Evolutionary conservation across 1,284 basidiomycete genomes (phyloP).

Genomic region (Grifola frondosa): DNA sequence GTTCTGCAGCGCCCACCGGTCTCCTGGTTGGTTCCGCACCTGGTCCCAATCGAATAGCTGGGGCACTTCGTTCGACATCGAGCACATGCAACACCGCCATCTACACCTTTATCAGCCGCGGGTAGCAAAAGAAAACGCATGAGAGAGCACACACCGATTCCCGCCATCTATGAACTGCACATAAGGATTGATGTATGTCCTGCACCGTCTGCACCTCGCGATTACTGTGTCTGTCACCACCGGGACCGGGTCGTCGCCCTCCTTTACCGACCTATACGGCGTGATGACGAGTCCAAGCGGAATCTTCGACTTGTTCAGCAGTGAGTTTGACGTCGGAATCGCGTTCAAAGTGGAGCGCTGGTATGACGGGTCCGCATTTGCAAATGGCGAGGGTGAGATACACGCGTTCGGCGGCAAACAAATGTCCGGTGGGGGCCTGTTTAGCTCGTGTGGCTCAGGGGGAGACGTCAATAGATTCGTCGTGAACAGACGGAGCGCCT

Average conservation of each 20-base stretch:
- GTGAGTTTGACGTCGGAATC: constrained; percentile 89
- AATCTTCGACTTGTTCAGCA: constrained; percentile 91
- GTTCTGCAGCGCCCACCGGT: constrained; percentile 91
- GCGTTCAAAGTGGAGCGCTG: constrained; percentile 92
- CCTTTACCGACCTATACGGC: constrained; percentile 77
- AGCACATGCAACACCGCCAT: constrained; percentile 99
- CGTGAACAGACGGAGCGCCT: constrained; percentile 74
- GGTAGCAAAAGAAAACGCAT: too few species aligned
- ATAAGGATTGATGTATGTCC: constrained; percentile 98
- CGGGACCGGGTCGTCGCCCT: constrained; percentile 26
- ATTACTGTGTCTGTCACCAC: constrained; percentile 83
- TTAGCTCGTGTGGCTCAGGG: constrained; percentile 85
- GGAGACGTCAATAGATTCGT: constrained; percentile 88
- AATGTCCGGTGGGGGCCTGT: constrained; percentile 84
- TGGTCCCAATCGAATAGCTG: constrained; percentile 99
- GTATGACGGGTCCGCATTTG: constrained; percentile 90
- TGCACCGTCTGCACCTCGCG: constrained; percentile 94
- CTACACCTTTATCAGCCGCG: constrained; percentile 39
- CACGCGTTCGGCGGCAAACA: constrained; percentile 82
- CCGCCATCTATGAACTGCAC: constrained; percentile 99
- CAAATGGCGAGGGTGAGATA: constrained; percentile 77
- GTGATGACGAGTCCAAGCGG: constrained; percentile 91
- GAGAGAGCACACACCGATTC: constrained; percentile 62
- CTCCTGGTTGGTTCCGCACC: constrained; percentile 89
- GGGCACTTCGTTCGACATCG: constrained; percentile 97